These are phyloP conservation scores for Pulicaria dysenterica DNA, from an alignment of 129 eudicot species.

Conservation along the genomic window DNA sequence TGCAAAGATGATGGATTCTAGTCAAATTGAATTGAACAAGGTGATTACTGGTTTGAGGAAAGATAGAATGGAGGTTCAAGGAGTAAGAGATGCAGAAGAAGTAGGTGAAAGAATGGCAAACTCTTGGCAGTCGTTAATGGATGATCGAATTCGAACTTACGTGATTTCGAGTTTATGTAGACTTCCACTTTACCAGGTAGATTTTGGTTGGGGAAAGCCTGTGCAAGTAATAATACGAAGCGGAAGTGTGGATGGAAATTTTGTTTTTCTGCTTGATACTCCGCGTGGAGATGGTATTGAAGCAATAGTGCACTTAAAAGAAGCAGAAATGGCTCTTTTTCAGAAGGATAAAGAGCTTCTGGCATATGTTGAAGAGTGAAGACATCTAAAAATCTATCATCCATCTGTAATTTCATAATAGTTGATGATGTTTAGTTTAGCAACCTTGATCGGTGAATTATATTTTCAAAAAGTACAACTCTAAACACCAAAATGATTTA, in stretches of 20 bases:
- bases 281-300: conserved; percentile 30
- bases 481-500: too few relatives aligned
- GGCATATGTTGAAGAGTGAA: conserved; percentile 2
- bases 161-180: background rate
- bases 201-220: conserved; percentile 37
- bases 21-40: background rate
- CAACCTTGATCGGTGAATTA: too few relatives aligned
- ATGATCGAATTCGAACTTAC: background rate
- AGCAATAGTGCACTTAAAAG: conserved; percentile 8
- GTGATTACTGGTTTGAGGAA: conserved; percentile 5
- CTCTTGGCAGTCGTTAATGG: background rate
- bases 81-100: conserved; percentile 2
- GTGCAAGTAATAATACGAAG: background rate
- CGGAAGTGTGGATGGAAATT: background rate
- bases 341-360: conserved; percentile 26
- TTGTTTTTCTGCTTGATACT: conserved; percentile 6
- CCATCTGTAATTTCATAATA: background rate
- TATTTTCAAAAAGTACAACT: too few relatives aligned
- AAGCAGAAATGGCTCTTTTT: conserved; percentile 29
- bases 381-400: background rate
- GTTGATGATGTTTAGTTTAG: too few relatives aligned
- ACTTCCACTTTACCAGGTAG: conserved; percentile 21
- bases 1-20: background rate
- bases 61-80: background rate
- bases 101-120: background rate